Evolutionary conservation across 495 filamentous ascomycete genomes (phyloP).

Genomic region (Viridothelium virens): DNA sequence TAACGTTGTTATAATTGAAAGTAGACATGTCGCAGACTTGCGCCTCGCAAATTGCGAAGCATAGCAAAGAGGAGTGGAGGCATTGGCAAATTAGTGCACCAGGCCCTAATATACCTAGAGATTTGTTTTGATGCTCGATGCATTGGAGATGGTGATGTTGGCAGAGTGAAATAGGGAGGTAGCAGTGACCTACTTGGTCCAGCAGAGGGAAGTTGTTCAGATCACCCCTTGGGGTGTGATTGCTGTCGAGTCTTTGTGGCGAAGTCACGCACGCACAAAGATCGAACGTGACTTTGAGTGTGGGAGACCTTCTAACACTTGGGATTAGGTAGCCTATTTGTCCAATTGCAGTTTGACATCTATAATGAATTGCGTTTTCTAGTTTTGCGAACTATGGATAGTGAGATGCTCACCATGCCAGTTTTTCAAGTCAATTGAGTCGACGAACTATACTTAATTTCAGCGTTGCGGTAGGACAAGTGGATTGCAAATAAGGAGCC

Average conservation of each 20-base stretch:
- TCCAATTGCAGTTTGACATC: too few relatives aligned
- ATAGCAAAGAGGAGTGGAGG: neutral
- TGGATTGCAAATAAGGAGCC: neutral
- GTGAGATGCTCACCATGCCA: too few relatives aligned
- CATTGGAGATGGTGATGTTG: neutral
- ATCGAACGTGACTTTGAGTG: neutral
- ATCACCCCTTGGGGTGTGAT: neutral
- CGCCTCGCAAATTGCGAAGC: neutral
- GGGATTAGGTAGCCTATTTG: too few relatives aligned
- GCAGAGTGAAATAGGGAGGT: neutral
- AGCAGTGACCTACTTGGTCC: neutral
- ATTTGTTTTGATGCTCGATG: neutral
- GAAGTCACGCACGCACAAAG: neutral
- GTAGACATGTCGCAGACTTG: slow-evolving; percentile 4
- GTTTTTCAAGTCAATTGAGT: too few relatives aligned
- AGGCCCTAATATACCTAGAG: neutral
- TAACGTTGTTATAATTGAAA: slow-evolving; percentile 1
- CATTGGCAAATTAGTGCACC: neutral
- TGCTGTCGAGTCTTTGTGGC: neutral
- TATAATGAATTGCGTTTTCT: too few relatives aligned
- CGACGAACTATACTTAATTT: too few relatives aligned
- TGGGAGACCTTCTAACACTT: neutral
- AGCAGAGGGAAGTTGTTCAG: neutral
- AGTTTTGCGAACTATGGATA: too few relatives aligned
- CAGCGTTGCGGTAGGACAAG: neutral